A percentile compares a stretch with the other conserved stretches of the same genome.
These are phyloP conservation scores for Ilyonectria sp. DNA, from an alignment of 2,329 filamentous ascomycete genomes.

Conservation along the genomic window DNA sequence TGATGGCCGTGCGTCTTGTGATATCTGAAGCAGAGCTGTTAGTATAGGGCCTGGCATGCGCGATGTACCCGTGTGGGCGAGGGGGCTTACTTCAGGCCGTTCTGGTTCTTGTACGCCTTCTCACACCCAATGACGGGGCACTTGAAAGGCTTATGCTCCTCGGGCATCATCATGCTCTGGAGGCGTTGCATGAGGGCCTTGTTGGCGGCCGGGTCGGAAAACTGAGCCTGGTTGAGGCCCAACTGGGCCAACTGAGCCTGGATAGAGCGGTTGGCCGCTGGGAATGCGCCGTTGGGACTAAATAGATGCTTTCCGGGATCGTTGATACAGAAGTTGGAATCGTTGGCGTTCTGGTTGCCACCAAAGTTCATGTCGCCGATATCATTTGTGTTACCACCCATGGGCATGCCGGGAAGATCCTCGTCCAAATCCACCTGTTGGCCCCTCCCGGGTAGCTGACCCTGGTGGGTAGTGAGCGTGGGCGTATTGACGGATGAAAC, in stretches of 20 bases:
- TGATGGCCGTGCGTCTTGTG: constrained; percentile 92
- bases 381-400: constrained; percentile 70
- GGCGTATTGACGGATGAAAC: constrained; percentile 98
- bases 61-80: constrained; percentile 5
- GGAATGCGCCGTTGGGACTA: constrained; percentile 84
- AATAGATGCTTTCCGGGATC: constrained; percentile 95
- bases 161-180: constrained; percentile 77
- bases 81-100: constrained; percentile 87
- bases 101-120: constrained; percentile 99
- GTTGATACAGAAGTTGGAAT: constrained; percentile 79
- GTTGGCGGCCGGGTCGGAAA: constrained; percentile 83
- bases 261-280: constrained; percentile 74
- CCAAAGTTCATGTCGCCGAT: constrained; percentile 71
- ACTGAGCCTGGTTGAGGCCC: constrained; percentile 82
- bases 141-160: constrained; percentile 97
- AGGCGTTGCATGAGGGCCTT: constrained; percentile 70
- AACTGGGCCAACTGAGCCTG: constrained; percentile 80
- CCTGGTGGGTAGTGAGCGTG: constrained; percentile 85
- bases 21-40: constrained; percentile 64
- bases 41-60: constrained; percentile 19
- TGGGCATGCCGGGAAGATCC: constrained; percentile 75
- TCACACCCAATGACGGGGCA: constrained; percentile 98
- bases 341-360: constrained; percentile 54
- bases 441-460: constrained; percentile 75
- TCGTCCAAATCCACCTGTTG: constrained; percentile 79